Evolutionary conservation across 208 protist species (phyloP).

Genomic region (Endotrypanum monterogeii): DNA sequence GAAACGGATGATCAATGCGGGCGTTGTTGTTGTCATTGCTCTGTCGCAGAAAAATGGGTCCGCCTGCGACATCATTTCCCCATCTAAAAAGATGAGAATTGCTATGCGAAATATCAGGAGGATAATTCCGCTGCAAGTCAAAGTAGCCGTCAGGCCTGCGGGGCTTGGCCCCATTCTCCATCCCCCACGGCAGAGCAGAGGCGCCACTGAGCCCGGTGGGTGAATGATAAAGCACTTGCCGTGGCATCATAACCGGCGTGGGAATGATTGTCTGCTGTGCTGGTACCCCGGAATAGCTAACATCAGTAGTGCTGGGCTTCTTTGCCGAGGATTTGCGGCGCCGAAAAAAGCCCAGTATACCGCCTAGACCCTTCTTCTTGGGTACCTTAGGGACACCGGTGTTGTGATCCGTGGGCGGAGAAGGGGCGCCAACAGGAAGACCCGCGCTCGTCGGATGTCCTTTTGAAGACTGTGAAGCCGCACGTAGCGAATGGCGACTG

Average conservation of each 20-base stretch:
- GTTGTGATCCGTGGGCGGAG: background rate
- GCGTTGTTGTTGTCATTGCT: background rate
- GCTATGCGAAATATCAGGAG: background rate
- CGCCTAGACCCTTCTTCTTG: constrained; percentile 18
- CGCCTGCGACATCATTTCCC: background rate
- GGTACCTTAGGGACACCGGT: background rate
- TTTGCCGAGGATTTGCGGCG: constrained; percentile 11
- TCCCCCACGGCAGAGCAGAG: background rate
- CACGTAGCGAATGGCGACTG: constrained; percentile 2
- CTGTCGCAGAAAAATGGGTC: background rate
- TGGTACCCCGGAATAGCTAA: background rate
- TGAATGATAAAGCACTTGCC: constrained; percentile 9
- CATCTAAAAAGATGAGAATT: background rate
- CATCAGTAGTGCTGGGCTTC: background rate
- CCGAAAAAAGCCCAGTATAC: constrained; percentile 21
- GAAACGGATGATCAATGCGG: background rate
- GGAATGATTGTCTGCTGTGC: background rate
- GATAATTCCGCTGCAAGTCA: background rate
- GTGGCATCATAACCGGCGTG: constrained; percentile 17
- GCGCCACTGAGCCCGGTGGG: background rate
- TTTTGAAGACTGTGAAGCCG: background rate
- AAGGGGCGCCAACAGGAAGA: background rate
- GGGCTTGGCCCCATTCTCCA: constrained; percentile 3
- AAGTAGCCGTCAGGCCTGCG: background rate
- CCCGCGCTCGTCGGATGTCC: background rate